Evolutionary conservation across 192 early-diverging fungal species (phyloP), one percentile per base, ranked within the genome.

Genomic region (Allomyces macrogynus): DNA sequence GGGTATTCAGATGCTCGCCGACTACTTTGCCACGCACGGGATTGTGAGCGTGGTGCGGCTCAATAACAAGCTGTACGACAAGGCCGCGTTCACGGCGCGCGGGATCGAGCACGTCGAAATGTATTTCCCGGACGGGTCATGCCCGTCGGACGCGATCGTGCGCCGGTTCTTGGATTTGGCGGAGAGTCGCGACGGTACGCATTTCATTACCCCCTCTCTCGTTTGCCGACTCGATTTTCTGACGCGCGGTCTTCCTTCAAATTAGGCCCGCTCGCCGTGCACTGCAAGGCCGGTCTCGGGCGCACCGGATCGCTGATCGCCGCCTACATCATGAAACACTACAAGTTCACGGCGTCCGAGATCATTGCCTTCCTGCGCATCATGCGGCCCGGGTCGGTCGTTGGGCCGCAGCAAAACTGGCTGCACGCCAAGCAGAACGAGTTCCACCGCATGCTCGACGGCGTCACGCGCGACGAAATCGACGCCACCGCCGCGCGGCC

Each of bases 341-440:
- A 84, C 67, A 73, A 78, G 54, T 77, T 88, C 69, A 80, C 84
- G 0, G 82, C 86, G 1, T 57, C 77, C 7, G 86, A 88, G 68
- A 74, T 79, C 49, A 88, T 87, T 67, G 75, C 75, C 5, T 83
- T 76, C 54, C 65, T 88, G 64, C 67, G 86, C 60, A 69, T 87
- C 49, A 72, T 88, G 67, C 67, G 86, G 14, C 86, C 86, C 1
- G 86, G 86, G 1, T 77, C 77, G 43, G 86, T 88, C 1, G 83
- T 88, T 0, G 86, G 86, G 1, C 86, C 83, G 8, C 86, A 88
- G 66, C 86, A 88, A 74, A 87, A 87, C 70, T 87, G 79, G 66
- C 67, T 87, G 14, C 49, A 57, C 49, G 49, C 49, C 12, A 57
- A 57, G 49, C 49, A 57, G 9, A 57, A 57, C 16, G 49, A 57